phyloP scores from a whole-genome alignment of 371 early-diverging fungal species.

The Basidiobolus heterosporus region DNA sequence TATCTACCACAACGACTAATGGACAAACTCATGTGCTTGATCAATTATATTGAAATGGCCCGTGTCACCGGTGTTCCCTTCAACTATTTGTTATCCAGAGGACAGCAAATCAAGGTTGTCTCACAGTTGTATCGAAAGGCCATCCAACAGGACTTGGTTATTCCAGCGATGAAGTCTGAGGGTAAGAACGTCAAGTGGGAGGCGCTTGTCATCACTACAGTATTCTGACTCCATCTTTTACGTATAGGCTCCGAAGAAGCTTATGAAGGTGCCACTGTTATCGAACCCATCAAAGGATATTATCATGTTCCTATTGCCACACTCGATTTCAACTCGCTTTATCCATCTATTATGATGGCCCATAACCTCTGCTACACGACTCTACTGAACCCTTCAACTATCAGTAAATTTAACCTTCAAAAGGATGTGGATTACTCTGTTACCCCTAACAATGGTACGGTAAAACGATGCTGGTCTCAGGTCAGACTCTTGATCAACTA shows the following conservation, averaged over 20 bases:
- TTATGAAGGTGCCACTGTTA: conserved; percentile 98
- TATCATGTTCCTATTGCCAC: conserved; percentile 96
- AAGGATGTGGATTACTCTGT: conserved; percentile 68
- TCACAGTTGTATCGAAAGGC: conserved; percentile 93
- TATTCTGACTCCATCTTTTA: not conserved
- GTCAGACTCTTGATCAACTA: too few species aligned
- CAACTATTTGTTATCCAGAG: conserved; percentile 89
- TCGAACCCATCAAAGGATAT: conserved; percentile 95
- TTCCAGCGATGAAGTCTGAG: conserved; percentile 79
- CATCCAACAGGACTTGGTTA: conserved; percentile 62
- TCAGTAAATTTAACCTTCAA: conserved; percentile 43
- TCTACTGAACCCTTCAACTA: conserved; percentile 36
- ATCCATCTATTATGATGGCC: conserved; percentile 99
- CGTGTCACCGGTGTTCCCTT: conserved; percentile 97
- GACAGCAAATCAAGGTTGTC: conserved; percentile 96
- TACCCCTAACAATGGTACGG: conserved; percentile 48
- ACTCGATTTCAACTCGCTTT: conserved; percentile 97
- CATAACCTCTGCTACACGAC: conserved; percentile 99
- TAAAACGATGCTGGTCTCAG: not conserved
- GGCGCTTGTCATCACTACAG: not conserved
- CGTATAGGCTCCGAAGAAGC: conserved; percentile 54
- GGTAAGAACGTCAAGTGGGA: conserved; percentile 11
- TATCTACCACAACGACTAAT: conserved; percentile 90
- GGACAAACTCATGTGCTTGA: conserved; percentile 92
- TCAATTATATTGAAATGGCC: conserved; percentile 98